phyloP scores from a whole-genome alignment of 164 flowering plant species.

The Tetrastigma voinierianum region DNA sequence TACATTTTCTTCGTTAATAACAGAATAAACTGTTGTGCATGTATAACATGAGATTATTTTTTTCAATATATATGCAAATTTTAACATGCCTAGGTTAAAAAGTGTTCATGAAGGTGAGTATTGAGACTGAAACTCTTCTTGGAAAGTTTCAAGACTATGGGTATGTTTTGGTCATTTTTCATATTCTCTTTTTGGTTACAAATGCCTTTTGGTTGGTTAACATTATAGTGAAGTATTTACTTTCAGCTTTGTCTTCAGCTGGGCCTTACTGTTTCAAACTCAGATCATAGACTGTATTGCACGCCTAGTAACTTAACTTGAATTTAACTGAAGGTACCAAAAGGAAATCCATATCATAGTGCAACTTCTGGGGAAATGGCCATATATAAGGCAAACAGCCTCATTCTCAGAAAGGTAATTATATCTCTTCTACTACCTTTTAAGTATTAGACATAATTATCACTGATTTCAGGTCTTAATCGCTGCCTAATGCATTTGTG shows the following conservation, averaged over 20 bases:
- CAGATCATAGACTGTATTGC: background rate
- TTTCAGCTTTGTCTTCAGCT: background rate
- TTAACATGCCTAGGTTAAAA: no score
- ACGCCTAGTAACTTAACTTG: constrained; percentile 8
- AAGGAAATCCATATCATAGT: constrained; percentile 97
- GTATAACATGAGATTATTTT: no score
- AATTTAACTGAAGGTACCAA: constrained; percentile 68
- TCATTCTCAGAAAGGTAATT: constrained; percentile 75
- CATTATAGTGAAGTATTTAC: background rate
- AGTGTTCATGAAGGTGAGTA: no score
- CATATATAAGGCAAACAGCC: constrained; percentile 83
- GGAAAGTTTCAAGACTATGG: no score
- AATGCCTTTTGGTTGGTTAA: background rate
- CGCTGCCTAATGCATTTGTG: background rate
- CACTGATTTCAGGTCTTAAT: background rate
- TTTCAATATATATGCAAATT: no score
- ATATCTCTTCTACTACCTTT: background rate
- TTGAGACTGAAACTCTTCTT: no score
- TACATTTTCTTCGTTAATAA: no score
- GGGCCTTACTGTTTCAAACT: background rate
- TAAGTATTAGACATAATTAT: constrained; percentile 1
- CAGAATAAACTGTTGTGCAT: no score
- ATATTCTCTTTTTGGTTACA: background rate
- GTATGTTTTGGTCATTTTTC: no score
- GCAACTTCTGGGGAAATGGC: constrained; percentile 98